These are phyloP conservation scores for Fusarium nelsonii DNA, from an alignment of 2,329 filamentous ascomycete genomes.

Conservation along the genomic window DNA sequence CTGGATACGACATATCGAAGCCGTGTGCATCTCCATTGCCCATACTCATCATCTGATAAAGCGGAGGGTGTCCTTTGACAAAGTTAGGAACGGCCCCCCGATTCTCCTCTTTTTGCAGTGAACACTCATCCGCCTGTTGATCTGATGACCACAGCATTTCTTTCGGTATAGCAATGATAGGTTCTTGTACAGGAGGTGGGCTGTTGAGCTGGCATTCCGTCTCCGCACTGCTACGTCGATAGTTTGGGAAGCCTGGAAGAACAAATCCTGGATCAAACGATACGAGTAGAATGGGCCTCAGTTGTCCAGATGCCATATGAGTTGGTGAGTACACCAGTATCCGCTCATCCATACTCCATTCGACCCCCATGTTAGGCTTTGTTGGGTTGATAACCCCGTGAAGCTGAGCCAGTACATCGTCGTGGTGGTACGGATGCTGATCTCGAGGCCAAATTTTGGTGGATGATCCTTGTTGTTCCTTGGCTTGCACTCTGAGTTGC, in stretches of 20 bases:
- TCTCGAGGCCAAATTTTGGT: slow-evolving; percentile 46
- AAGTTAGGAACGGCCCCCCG: slow-evolving; percentile 1
- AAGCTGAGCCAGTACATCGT: slow-evolving; percentile 41
- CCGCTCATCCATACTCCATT: slow-evolving; percentile 61
- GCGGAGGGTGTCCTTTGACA: slow-evolving; percentile 14
- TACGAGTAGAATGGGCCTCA: slow-evolving; percentile 44
- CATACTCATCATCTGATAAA: slow-evolving; percentile 37
- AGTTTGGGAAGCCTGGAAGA: slow-evolving; percentile 38
- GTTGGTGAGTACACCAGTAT: slow-evolving; percentile 59
- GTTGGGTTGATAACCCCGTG: slow-evolving; percentile 54
- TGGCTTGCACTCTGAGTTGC: slow-evolving; percentile 56
- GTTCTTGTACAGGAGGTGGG: not conserved
- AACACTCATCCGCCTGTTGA: slow-evolving; percentile 1
- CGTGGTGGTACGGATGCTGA: not conserved
- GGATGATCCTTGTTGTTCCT: slow-evolving; percentile 5
- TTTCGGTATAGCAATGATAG: not conserved
- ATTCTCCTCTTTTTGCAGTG: not conserved
- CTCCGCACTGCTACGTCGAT: not conserved
- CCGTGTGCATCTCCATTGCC: slow-evolving; percentile 37
- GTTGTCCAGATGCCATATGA: slow-evolving; percentile 17
- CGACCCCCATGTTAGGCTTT: slow-evolving; percentile 52
- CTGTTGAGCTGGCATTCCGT: not conserved
- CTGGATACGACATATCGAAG: slow-evolving; percentile 33
- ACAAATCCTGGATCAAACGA: slow-evolving; percentile 50
- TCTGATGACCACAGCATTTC: not conserved